Conservation (phyloP, 2,329 filamentous ascomycete species). For the Samsoniella hepiali region DNA sequence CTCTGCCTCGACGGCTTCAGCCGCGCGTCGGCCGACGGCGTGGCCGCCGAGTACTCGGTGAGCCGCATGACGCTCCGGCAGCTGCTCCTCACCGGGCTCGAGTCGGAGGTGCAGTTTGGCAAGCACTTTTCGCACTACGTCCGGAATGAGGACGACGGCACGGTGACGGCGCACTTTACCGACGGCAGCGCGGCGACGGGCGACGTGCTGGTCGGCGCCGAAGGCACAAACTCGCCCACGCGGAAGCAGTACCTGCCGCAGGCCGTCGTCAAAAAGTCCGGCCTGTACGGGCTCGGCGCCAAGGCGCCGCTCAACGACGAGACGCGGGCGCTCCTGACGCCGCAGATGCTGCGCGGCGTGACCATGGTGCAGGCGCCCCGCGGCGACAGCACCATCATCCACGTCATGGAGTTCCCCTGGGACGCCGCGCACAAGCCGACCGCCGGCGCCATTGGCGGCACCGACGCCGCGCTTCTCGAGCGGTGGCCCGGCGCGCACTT, state of each 20-base stretch:
- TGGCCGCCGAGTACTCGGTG: slow-evolving; percentile 22
- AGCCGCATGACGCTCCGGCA: slow-evolving; percentile 22
- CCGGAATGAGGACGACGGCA: slow-evolving; percentile 18
- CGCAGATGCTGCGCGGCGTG: slow-evolving; percentile 19
- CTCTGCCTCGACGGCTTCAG: slow-evolving; percentile 19
- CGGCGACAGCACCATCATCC: slow-evolving; percentile 20
- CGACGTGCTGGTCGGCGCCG: slow-evolving; percentile 22
- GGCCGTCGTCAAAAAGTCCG: slow-evolving; percentile 19
- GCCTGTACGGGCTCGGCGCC: slow-evolving; percentile 19
- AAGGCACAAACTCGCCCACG: slow-evolving; percentile 20
- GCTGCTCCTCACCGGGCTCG: slow-evolving; percentile 21
- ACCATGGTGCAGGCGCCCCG: slow-evolving; percentile 18
- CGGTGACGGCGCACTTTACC: slow-evolving; percentile 20
- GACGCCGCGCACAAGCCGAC: slow-evolving; percentile 15
- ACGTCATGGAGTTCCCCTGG: slow-evolving; percentile 22
- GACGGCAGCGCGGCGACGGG: slow-evolving; percentile 19
- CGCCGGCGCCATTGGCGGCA: slow-evolving; percentile 13
- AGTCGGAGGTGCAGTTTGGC: slow-evolving; percentile 20
- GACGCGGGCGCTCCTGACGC: slow-evolving; percentile 14
- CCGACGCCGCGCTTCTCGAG: slow-evolving; percentile 16
- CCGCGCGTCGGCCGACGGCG: slow-evolving; percentile 16
- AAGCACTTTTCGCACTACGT: slow-evolving; percentile 20
- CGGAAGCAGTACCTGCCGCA: slow-evolving; percentile 22
- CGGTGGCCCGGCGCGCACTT: slow-evolving; percentile 19
- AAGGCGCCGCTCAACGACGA: slow-evolving; percentile 20